Evolutionary conservation across 495 filamentous ascomycete genomes (phyloP).

Genomic region (Tirmania nivea): DNA sequence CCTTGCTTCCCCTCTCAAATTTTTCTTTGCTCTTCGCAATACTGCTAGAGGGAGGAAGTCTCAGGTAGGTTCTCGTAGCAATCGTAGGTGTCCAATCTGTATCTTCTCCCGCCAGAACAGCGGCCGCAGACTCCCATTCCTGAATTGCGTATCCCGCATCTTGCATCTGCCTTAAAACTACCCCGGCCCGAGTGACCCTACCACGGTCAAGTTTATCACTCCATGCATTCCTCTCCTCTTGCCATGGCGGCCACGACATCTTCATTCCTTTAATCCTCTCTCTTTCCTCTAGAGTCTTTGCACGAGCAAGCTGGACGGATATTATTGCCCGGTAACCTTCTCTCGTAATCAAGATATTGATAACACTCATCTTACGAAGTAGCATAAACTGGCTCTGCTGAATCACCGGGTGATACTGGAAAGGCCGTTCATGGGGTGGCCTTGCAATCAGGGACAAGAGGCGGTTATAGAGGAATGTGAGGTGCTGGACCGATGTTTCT

Average conservation of each 20-base stretch:
- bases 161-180: slow-evolving; percentile 34
- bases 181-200: slow-evolving; percentile 35
- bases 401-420: slow-evolving; percentile 26
- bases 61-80: slow-evolving; percentile 32
- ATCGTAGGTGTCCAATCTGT: slow-evolving; percentile 48
- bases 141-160: slow-evolving; percentile 38
- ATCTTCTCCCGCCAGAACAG: slow-evolving; percentile 44
- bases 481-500: not conserved
- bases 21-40: slow-evolving; percentile 2
- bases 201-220: not conserved
- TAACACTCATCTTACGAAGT: slow-evolving; percentile 36
- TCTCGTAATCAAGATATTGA: slow-evolving; percentile 32
- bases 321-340: slow-evolving; percentile 41
- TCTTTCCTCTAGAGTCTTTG: slow-evolving; percentile 36
- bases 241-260: slow-evolving; percentile 51
- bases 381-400: slow-evolving; percentile 43
- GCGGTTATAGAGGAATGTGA: slow-evolving; percentile 24
- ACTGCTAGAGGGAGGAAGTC: slow-evolving; percentile 3
- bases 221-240: slow-evolving; percentile 34
- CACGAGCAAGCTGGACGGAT: slow-evolving; percentile 39
- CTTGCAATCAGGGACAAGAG: slow-evolving; percentile 35
- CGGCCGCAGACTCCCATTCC: slow-evolving; percentile 35
- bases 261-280: slow-evolving; percentile 38
- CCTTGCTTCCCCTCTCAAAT: not conserved
- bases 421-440: slow-evolving; percentile 29